Percentiles rank a stretch among this genome's conserved stretches.
These are phyloP conservation scores for Alternaria infectoria DNA, from an alignment of 2,329 filamentous ascomycete species.

Conservation along the genomic window DNA sequence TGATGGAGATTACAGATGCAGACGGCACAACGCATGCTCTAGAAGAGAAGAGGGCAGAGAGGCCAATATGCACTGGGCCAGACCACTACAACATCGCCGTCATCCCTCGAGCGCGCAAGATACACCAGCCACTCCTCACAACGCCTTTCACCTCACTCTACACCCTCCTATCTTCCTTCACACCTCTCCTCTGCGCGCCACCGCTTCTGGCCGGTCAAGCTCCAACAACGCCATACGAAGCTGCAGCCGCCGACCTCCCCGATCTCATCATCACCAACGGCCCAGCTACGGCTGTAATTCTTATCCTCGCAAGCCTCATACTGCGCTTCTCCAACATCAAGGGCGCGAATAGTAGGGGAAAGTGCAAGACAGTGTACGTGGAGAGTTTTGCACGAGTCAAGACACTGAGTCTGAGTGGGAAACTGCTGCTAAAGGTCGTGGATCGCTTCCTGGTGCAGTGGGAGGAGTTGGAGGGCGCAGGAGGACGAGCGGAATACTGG, in stretches of 20 bases:
- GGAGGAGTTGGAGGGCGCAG: slow-evolving; percentile 61
- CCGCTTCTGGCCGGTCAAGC: slow-evolving; percentile 16
- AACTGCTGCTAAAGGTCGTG: slow-evolving; percentile 72
- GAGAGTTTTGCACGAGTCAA: slow-evolving; percentile 91
- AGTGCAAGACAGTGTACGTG: slow-evolving; percentile 80
- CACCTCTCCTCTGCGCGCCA: slow-evolving; percentile 56
- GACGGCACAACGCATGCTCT: not conserved
- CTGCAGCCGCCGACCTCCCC: slow-evolving; percentile 58
- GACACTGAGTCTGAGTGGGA: slow-evolving; percentile 83
- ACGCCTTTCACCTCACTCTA: slow-evolving; percentile 71
- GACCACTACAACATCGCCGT: slow-evolving; percentile 67
- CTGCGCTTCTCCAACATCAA: slow-evolving; percentile 59
- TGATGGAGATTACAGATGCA: slow-evolving; percentile 7
- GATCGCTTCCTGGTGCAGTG: slow-evolving; percentile 88
- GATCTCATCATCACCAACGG: slow-evolving; percentile 86
- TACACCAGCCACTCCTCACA: slow-evolving; percentile 81
- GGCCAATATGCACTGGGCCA: slow-evolving; percentile 21
- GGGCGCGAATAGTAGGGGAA: slow-evolving; percentile 51
- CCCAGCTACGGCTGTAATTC: slow-evolving; percentile 83
- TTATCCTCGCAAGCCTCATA: slow-evolving; percentile 65
- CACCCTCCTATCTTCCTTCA: slow-evolving; percentile 69
- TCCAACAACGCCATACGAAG: slow-evolving; percentile 21
- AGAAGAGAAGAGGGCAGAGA: not conserved
- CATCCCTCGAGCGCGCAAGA: slow-evolving; percentile 76
- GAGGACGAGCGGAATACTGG: slow-evolving; percentile 51